Base-by-base conservation (phyloP, 2,329 filamentous ascomycete genomes). In the Aspergillus ochraceus region DNA sequence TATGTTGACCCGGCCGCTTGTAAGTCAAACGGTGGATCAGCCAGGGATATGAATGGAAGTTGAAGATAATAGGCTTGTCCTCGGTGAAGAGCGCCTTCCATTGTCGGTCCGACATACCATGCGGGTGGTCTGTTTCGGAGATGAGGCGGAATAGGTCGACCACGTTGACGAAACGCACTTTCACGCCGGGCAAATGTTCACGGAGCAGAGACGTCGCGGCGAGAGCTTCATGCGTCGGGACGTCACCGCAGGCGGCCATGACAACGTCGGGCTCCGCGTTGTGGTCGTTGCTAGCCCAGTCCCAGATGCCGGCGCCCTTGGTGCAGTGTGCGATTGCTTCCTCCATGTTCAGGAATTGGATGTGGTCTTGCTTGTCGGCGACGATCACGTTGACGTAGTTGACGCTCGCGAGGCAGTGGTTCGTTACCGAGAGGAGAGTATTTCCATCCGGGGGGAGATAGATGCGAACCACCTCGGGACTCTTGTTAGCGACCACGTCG, bases 341-440 rank as follows among this genome's bases (percentile, higher is more conserved):
- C 1, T 91, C 86, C 84, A 91, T 90, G 65, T 80, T 77, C n/a
- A 92, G 83, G 74, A 86, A 92, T 70, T 92, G 90, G 22, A 91
- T 81, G 70, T 92, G 90, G 46, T 90, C 84, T 72, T 92, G 89
- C 78, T 93, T 93, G 77, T 92, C 90, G 50, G 90, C 86, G 0
- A 92, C 90, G 53, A 93, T 80, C 51, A 92, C 89, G 71, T 93
- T 93, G 77, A 93, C 90, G 71, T 93, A 92, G 81, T 92, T 92
- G 66, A 80, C 80, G 52, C 86, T 90, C 62, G 83, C 83, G 61
- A 93, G 81, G 71, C 90, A 92, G 77, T 93, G 90, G 70, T 92
- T 84, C 83, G 88, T 90, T 49, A 88, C 86, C 0, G 87, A 90
- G 6, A 93, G 84, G 11, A 93, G 81, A 67, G 87, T 90, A 79